Evolutionary conservation across 371 early-diverging fungal species (phyloP), one percentile per base, ranked within the genome.

Genomic region (Mucor racemosus): DNA sequence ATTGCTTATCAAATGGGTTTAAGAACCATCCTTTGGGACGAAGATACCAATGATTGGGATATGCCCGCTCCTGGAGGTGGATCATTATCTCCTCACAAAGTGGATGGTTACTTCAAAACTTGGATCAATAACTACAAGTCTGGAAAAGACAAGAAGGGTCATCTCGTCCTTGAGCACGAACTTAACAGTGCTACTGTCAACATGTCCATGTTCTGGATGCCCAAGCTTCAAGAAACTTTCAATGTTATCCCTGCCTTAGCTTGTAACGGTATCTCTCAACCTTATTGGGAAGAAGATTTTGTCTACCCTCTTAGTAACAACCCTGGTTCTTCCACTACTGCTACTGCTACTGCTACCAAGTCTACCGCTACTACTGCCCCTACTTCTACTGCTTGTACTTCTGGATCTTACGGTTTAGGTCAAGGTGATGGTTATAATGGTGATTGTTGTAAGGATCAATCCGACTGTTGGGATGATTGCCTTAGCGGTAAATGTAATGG

Each of bases 141-240:
- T 10, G 80, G 80, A n/a, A 71, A 69, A 4, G 38, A 65, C n/a
- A 70, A 62, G 35, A 50, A 50, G 10, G 87, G 87, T n/a, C 83
- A 82, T 53, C 73, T 80, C 60, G 74, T 78, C n/a, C 79, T 85
- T 61, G 81, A 85, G 62, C 85, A 85, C 67, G 83, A 85, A 66
- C 66, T 82, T 39, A 79, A 78, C 62, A 78, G 77, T 62, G 61
- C 78, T 17, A 82, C 83, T 13, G 80, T 82, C 50, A 70, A 76
- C 48, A 73, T 85, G 76, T 72, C 82, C 44, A 80, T 81, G 63
- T 74, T 76, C 31, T 82, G 82, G 82, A 57, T 82, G 62, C 81
- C 82, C 35, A 60, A 73, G 19, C 61, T 85, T 21, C 76, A 81
- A 60, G 58, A 72, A 34, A 64, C 65, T 2, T 82, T 79, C 68